A percentile compares a stretch with the other conserved stretches of the same genome.
Conservation (phyloP, 305 asterid genomes). For the Fraxinus greggii region DNA sequence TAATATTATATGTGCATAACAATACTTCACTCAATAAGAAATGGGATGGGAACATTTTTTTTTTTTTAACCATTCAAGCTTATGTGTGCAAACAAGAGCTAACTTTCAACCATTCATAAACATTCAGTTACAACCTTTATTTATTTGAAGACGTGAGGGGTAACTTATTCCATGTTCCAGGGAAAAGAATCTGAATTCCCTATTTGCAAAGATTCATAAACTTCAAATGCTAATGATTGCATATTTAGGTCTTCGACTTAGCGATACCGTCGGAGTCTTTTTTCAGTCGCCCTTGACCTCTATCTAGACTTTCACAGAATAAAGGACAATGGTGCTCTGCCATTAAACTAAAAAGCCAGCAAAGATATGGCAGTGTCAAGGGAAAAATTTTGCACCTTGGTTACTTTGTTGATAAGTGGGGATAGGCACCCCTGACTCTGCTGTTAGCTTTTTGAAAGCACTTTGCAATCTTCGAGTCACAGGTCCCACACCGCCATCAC, state of each 20-base stretch:
- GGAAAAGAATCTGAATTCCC: background rate
- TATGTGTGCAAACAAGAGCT: background rate
- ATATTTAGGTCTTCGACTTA: background rate
- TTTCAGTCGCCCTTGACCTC: background rate
- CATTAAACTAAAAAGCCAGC: background rate
- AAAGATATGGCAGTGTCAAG: background rate
- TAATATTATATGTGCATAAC: background rate
- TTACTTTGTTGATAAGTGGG: slow-evolving; percentile 49
- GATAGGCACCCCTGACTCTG: slow-evolving; percentile 69
- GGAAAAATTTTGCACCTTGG: background rate
- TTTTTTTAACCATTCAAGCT: background rate
- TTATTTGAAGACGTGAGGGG: background rate
- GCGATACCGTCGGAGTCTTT: background rate
- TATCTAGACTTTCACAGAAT: background rate
- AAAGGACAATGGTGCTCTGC: background rate
- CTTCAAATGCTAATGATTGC: background rate
- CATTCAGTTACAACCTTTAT: background rate
- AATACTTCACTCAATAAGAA: background rate
- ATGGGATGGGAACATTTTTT: background rate
- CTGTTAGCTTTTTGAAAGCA: slow-evolving; percentile 49
- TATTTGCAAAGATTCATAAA: background rate
- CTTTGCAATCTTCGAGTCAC: slow-evolving; percentile 60
- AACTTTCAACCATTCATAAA: background rate
- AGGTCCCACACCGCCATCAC: slow-evolving; percentile 75
- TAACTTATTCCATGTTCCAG: background rate